Percentiles rank a stretch among this genome's conserved stretches.
Conservation (phyloP, 2,329 filamentous ascomycete species). For the Cladosporium sp. region DNA sequence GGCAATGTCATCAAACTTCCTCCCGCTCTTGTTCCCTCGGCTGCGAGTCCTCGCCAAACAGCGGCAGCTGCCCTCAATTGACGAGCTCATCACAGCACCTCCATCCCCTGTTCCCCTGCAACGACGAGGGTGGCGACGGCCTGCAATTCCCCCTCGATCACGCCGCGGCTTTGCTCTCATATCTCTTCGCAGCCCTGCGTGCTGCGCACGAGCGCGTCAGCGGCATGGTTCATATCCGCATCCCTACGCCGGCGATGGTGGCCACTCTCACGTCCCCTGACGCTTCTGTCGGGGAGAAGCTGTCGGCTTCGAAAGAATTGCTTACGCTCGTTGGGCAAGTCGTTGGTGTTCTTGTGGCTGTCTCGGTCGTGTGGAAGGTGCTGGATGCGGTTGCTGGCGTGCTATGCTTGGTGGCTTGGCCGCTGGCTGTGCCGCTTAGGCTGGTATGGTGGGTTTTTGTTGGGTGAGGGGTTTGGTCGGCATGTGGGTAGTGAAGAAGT, state of each 20-base stretch:
- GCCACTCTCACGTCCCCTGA: conserved; percentile 18
- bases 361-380: conserved; percentile 26
- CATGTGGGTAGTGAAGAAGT: neutral
- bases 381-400: conserved; percentile 23
- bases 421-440: conserved; percentile 24
- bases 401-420: conserved; percentile 27
- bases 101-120: neutral
- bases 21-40: conserved; percentile 19
- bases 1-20: neutral
- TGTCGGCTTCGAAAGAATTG: conserved; percentile 23
- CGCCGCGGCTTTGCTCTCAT: neutral
- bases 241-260: conserved; percentile 18
- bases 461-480: neutral
- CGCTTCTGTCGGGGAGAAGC: conserved; percentile 21
- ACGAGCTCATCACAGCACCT: neutral
- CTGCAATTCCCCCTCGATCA: neutral
- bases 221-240: conserved; percentile 8
- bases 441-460: conserved; percentile 24
- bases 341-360: conserved; percentile 21
- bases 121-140: neutral
- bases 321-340: conserved; percentile 21
- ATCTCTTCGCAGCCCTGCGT: neutral
- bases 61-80: conserved; percentile 15
- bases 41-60: conserved; percentile 16
- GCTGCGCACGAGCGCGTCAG: neutral